These are phyloP conservation scores for Adansonia grandidieri DNA, from an alignment of 441 rosid genomes.

Conservation along the genomic window DNA sequence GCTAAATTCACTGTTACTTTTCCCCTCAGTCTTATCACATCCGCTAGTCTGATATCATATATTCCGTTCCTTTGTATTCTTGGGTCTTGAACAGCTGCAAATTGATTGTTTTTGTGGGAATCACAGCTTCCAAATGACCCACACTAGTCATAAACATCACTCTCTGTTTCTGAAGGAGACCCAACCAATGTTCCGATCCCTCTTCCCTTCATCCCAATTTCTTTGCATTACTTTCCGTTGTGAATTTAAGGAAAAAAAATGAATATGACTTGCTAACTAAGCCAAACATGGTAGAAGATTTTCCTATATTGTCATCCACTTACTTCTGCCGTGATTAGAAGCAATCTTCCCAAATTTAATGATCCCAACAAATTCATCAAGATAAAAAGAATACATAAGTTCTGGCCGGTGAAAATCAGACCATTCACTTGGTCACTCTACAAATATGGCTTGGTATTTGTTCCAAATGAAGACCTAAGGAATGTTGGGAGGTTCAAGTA, in stretches of 20 bases:
- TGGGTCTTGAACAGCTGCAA: not conserved
- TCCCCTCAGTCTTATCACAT: not conserved
- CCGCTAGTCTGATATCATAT: not conserved
- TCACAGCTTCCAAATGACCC: not conserved
- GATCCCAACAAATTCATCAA: not conserved
- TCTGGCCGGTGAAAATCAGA: not conserved
- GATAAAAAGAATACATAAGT: not conserved
- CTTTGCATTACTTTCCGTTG: constrained; percentile 30
- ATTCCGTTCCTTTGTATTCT: not conserved
- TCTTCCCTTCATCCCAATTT: constrained; percentile 32
- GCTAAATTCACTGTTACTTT: not conserved
- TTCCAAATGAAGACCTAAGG: not conserved
- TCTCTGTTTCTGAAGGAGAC: not conserved
- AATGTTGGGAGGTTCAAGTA: not conserved
- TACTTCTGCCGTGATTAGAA: too few species aligned
- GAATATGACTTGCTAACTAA: constrained; percentile 15
- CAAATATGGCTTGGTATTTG: not conserved
- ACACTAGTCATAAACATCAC: not conserved
- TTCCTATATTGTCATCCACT: not conserved
- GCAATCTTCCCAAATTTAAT: too few species aligned
- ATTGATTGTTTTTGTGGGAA: not conserved
- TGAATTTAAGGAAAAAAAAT: constrained; percentile 29
- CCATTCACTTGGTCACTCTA: not conserved
- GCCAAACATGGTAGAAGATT: not conserved
- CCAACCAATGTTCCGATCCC: constrained; percentile 13